These are phyloP conservation scores for Neurospora tetrasperma DNA, from an alignment of 495 filamentous ascomycete species.

Conservation along the genomic window DNA sequence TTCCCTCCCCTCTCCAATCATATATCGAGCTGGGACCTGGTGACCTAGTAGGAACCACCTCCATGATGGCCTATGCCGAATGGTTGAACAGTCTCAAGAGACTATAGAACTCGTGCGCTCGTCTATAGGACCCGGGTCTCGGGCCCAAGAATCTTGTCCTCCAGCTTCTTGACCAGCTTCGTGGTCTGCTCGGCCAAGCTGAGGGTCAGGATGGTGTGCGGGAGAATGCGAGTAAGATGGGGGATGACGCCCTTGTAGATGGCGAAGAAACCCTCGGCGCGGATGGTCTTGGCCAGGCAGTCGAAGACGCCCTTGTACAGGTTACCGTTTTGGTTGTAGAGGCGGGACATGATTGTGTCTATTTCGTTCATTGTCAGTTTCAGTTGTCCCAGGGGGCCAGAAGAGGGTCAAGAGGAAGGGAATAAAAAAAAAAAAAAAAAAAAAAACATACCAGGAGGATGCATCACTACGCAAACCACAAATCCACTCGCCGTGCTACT, in stretches of 20 bases:
- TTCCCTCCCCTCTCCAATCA: not conserved
- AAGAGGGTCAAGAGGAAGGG: not conserved
- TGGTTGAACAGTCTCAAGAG: not conserved
- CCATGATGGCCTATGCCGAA: not conserved
- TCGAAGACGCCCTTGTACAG: conserved; percentile 88
- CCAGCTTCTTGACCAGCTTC: conserved; percentile 71
- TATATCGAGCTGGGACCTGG: not conserved
- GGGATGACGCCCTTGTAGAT: conserved; percentile 98
- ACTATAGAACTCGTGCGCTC: not conserved
- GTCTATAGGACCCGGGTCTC: conserved; percentile 18
- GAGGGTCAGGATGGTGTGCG: conserved; percentile 89
- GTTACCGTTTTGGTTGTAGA: conserved; percentile 99
- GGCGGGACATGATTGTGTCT: conserved; percentile 97
- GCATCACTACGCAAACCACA: conserved; percentile 96
- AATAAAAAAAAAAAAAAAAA: not conserved
- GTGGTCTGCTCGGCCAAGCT: conserved; percentile 95
- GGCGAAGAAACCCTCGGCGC: conserved; percentile 81
- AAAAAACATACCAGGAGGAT: conserved; percentile 64
- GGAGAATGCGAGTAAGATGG: conserved; percentile 86
- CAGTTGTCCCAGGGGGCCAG: too few relatives aligned
- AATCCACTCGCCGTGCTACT: conserved; percentile 88
- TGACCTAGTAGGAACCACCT: not conserved
- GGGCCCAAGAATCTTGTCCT: conserved; percentile 49
- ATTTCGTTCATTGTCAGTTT: too few relatives aligned
- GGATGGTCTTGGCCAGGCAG: conserved; percentile 81